Evolutionary conservation across 1,139 yeast species (phyloP).

Genomic region (Diutina neorugosa): DNA sequence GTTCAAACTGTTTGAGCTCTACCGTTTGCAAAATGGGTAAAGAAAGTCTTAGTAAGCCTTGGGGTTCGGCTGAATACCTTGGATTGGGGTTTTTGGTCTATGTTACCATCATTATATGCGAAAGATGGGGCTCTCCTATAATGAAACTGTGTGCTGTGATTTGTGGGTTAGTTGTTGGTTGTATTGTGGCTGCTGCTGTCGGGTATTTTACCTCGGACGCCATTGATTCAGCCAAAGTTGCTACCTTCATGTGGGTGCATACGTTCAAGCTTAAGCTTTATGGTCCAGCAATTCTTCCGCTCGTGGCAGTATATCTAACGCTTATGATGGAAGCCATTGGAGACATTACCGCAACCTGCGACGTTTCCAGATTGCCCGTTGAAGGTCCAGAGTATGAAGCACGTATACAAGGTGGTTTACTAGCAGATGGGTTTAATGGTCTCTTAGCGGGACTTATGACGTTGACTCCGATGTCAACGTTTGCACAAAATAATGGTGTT

Average conservation of each 20-base stretch:
- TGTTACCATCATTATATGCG: conserved; percentile 58
- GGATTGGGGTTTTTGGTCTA: conserved; percentile 82
- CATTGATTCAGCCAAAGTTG: conserved; percentile 68
- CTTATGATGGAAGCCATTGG: conserved; percentile 89
- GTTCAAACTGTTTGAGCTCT: conserved; percentile 52
- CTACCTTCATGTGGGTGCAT: conserved; percentile 76
- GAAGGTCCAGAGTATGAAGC: conserved; percentile 74
- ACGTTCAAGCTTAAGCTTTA: conserved; percentile 66
- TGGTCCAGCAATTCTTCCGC: conserved; percentile 77
- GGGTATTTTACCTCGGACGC: conserved; percentile 54
- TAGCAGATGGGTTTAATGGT: conserved; percentile 72
- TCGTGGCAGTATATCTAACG: conserved; percentile 68
- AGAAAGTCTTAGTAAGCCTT: conserved; percentile 32
- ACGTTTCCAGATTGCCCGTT: conserved; percentile 73
- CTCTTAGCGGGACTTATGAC: conserved; percentile 62
- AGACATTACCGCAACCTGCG: conserved; percentile 86
- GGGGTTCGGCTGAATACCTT: conserved; percentile 80
- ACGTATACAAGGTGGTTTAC: conserved; percentile 82
- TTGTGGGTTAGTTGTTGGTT: conserved; percentile 71
- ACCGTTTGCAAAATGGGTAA: conserved; percentile 18
- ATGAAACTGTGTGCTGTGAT: conserved; percentile 91
- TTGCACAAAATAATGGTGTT: conserved; percentile 92
- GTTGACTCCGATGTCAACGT: conserved; percentile 74
- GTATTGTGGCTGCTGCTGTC: conserved; percentile 84
- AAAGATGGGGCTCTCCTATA: conserved; percentile 87